phyloP scores from a whole-genome alignment of 2,329 filamentous ascomycete genomes.

The Coniochaeta prunicola region DNA sequence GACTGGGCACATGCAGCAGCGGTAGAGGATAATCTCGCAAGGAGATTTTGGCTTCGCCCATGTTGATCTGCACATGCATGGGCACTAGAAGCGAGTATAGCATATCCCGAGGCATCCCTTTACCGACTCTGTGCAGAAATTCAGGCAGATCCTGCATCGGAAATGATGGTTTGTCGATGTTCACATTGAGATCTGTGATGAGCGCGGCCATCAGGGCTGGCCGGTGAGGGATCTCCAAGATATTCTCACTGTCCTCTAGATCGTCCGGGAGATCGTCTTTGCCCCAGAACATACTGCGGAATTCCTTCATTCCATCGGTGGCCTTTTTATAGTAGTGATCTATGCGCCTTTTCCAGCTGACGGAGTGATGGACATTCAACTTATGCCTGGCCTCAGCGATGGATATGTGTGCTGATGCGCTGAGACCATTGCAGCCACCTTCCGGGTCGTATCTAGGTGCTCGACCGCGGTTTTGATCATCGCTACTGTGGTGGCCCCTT shows the following conservation, averaged over 20 bases:
- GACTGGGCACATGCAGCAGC: slow-evolving; percentile 78
- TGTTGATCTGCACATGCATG: slow-evolving; percentile 80
- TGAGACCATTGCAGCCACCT: slow-evolving; percentile 59
- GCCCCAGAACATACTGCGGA: slow-evolving; percentile 76
- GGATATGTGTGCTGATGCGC: slow-evolving; percentile 62
- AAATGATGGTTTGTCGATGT: slow-evolving; percentile 90
- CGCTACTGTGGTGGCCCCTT: slow-evolving; percentile 24
- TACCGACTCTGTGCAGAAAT: slow-evolving; percentile 85
- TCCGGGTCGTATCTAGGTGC: slow-evolving; percentile 73
- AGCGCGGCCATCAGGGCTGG: slow-evolving; percentile 75
- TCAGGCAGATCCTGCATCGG: slow-evolving; percentile 72
- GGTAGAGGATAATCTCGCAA: slow-evolving; percentile 92
- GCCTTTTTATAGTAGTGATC: slow-evolving; percentile 66
- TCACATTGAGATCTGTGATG: slow-evolving; percentile 77
- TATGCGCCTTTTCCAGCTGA: slow-evolving; percentile 89
- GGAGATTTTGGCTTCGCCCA: slow-evolving; percentile 82
- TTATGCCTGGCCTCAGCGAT: slow-evolving; percentile 69
- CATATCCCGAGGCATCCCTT: slow-evolving; percentile 90
- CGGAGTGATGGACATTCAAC: slow-evolving; percentile 73
- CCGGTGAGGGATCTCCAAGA: slow-evolving; percentile 77
- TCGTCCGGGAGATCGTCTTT: slow-evolving; percentile 75
- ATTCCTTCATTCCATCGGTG: slow-evolving; percentile 67
- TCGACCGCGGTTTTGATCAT: slow-evolving; percentile 28
- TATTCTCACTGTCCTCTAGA: slow-evolving; percentile 72
- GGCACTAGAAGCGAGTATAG: slow-evolving; percentile 84